Percentiles rank a stretch among this genome's conserved stretches.
phyloP scores from a whole-genome alignment of 148 eudicot genomes.

The Nyssa sinensis region DNA sequence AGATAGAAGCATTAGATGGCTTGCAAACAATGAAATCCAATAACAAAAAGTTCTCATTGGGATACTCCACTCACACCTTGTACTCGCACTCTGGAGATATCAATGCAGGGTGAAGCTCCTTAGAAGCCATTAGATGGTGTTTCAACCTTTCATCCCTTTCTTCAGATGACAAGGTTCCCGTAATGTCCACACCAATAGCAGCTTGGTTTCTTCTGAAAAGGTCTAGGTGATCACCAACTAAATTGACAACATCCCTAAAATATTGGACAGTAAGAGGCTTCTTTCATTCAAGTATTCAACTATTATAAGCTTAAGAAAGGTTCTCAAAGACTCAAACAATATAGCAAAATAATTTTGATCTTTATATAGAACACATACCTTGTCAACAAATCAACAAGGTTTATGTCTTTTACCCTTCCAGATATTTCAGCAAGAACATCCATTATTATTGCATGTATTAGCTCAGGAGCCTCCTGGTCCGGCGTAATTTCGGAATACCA shows the following conservation, averaged over 20 bases:
- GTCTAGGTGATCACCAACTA: constrained; percentile 85
- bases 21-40: constrained; percentile 12
- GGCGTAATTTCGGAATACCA: constrained; percentile 95
- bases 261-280: constrained; percentile 15
- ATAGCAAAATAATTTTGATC: neutral
- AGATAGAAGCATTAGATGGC: constrained; percentile 19
- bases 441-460: constrained; percentile 68
- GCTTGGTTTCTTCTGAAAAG: constrained; percentile 89
- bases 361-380: constrained; percentile 38
- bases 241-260: constrained; percentile 85
- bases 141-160: constrained; percentile 97
- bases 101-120: constrained; percentile 95
- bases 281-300: constrained; percentile 10
- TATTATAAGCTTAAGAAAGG: neutral
- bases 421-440: constrained; percentile 94
- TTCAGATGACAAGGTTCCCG: constrained; percentile 89
- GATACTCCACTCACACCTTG: constrained; percentile 73
- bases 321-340: neutral
- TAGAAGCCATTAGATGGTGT: constrained; percentile 80
- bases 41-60: constrained; percentile 24
- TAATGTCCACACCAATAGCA: constrained; percentile 87
- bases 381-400: constrained; percentile 90
- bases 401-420: constrained; percentile 74
- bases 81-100: constrained; percentile 90
- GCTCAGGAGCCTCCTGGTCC: constrained; percentile 89